Base-by-base conservation (phyloP, 2,329 filamentous ascomycete genomes). In the Aspergillus fumigatiaffinis region DNA sequence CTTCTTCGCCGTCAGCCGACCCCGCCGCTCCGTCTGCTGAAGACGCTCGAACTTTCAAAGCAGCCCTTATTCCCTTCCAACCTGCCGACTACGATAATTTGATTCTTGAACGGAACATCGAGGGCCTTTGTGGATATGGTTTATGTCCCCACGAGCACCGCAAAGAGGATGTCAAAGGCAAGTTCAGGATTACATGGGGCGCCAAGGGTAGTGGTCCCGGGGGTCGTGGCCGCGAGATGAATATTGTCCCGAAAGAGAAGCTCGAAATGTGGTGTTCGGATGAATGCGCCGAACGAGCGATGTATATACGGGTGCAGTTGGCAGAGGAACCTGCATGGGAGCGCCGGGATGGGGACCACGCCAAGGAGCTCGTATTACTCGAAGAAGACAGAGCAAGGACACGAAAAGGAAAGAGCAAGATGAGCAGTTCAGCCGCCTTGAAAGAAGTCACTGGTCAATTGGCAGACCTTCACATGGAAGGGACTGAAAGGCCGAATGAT, bases 261-360 rank as follows among this genome's bases (percentile, higher is more conserved):
- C 74, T 92, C 17, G 90, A 94, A 76, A 89, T 87, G 74, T 99
- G 92, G 91, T 99, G 94, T 74, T 90, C 87, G 0, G 81, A 87
- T 54, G 81, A 81, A 42, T 99, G 94, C 76, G 90, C 90, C 2
- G 84, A 85, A 62, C 83, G 90, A 51, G 92, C 90, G 2, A 80
- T 96, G 63, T 96, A 92, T 73, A 82, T 97, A 65, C 90, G 92
- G 68, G 89, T 95, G 25, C 94, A 99, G 79, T 83, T 97, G 42
- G 88, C 84, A 63, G 89, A 94, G 69, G 87, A 89, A 60, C 91
- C 92, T 0, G 90, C 90, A 0, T 96, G 92, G 91, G 86, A 94
- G 73, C 82, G 92, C 53, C 83, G 83, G 3, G 81, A 65, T 28
- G 70, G 69, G 50, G 56, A 59, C 10, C 63, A 82, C 29, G 77